phyloP scores from a whole-genome alignment of 2,329 filamentous ascomycete genomes.

The Clonostachys rosea region DNA sequence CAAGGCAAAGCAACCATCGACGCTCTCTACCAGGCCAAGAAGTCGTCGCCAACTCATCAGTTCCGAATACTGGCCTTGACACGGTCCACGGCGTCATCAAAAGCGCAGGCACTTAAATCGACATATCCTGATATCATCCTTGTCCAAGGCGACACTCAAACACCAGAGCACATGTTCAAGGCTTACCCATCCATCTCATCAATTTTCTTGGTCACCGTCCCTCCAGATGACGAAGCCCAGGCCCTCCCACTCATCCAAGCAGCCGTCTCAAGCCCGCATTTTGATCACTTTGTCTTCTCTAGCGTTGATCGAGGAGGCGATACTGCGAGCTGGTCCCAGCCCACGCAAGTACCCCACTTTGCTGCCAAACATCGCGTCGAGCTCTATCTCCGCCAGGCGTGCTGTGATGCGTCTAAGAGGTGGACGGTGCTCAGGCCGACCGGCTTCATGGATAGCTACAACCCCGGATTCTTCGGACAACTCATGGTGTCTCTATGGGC shows the following conservation, averaged over 20 bases:
- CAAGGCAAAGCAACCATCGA: conserved; percentile 3
- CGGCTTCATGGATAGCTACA: conserved; percentile 19
- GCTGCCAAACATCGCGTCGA: conserved; percentile 11
- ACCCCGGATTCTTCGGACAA: conserved; percentile 12
- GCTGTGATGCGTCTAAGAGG: background rate
- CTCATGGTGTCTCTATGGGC: conserved; percentile 17
- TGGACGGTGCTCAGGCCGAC: conserved; percentile 18
- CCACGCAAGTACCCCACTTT: conserved; percentile 10
- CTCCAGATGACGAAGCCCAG: conserved; percentile 13
- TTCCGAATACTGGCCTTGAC: background rate
- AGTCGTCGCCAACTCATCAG: background rate
- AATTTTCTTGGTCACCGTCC: conserved; percentile 16
- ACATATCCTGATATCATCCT: conserved; percentile 3
- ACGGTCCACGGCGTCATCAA: conserved; percentile 1
- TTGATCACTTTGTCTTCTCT: conserved; percentile 19
- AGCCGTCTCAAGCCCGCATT: conserved; percentile 2
- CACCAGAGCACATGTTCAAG: conserved; percentile 10
- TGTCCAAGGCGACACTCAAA: conserved; percentile 8
- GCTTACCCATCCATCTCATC: conserved; percentile 11
- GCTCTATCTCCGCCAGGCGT: conserved; percentile 7
- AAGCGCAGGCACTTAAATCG: background rate
- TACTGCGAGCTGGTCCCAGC: conserved; percentile 6
- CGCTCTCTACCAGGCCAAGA: background rate
- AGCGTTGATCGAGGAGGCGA: conserved; percentile 11
- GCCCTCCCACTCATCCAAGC: conserved; percentile 15